Base-by-base conservation (phyloP, 345 rosid species). In the Salix viminalis region DNA sequence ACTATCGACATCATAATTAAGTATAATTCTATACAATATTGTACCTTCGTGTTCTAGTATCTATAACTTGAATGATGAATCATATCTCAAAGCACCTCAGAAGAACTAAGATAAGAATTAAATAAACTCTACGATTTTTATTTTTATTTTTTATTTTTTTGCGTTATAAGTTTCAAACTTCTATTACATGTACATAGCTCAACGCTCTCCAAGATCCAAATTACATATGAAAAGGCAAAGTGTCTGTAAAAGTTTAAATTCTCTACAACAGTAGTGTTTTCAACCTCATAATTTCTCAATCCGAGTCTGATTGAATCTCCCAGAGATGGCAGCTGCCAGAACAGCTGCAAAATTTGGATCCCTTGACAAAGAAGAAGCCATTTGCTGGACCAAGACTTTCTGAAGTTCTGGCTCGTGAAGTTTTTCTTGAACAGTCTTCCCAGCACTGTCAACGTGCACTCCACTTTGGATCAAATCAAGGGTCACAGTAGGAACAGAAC, bases 261-360 rank as follows among this genome's bases (percentile, higher is more conserved):
- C 37, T 8, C 37, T 16, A 2, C 0, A 46, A 23, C 13, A n/a
- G 4, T 1, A n/a, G 7, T 6, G 28, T 44, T 6, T 14, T 28
- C 41, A 72, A 16, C 24, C 73, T 76, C 75, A 84, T 78, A 82
- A 80, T 9, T 77, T 80, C 48, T 78, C 52, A 0, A 72, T 81
- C 75, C 76, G 68, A 32, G 82, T 75, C 65, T 85, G 86, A 67
- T 84, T 60, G 52, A 84, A 86, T 84, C 85, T 88, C 78, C 97
- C 94, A 0, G 97, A 89, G 76, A 94, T 84, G 26, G 92, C 97
- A 26, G 92, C 91, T 2, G 90, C 96, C 6, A 94, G 87, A 13
- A 97, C 94, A 61, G 91, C 87, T 1, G 93, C 89, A 67, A 94
- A 94, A 69, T 83, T 90, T 0, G 95, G 95, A 79, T 94, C 95